Evolutionary conservation across 345 rosid species (phyloP).

Genomic region (Gossypium bickii): DNA sequence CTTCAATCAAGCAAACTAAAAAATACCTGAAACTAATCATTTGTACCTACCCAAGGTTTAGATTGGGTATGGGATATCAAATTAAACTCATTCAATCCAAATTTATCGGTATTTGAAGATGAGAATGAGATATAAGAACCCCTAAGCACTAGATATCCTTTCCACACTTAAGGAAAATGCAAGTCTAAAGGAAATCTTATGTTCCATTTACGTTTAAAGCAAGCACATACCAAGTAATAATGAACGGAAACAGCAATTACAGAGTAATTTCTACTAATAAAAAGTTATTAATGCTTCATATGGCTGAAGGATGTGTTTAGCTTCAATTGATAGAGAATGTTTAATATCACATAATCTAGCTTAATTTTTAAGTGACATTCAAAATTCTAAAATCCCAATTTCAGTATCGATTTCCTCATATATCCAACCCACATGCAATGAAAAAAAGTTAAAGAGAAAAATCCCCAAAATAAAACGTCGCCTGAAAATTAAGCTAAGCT

Average conservation of each 20-base stretch:
- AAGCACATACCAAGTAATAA: background rate
- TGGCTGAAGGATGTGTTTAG: background rate
- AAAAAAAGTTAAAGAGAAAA: background rate
- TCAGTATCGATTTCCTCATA: background rate
- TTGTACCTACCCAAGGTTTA: background rate
- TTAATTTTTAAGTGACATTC: background rate
- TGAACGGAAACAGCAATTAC: background rate
- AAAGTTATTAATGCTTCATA: background rate
- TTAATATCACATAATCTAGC: constrained; percentile 1
- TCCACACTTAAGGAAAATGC: background rate
- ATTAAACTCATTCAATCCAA: background rate
- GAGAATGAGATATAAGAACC: background rate
- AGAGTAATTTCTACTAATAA: background rate
- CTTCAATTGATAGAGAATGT: background rate
- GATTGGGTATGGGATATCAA: background rate
- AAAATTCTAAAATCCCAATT: background rate
- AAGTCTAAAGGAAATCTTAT: background rate
- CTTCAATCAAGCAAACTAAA: background rate
- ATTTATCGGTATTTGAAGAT: background rate
- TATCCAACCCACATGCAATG: background rate
- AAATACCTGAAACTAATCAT: background rate
- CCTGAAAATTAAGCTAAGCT: background rate
- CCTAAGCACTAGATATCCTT: background rate
- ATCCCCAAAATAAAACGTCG: background rate
- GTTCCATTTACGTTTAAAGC: background rate